These are phyloP conservation scores for Trichaptum fuscoviolaceum DNA, from an alignment of 768 basidiomycete genomes.

Conservation along the genomic window DNA sequence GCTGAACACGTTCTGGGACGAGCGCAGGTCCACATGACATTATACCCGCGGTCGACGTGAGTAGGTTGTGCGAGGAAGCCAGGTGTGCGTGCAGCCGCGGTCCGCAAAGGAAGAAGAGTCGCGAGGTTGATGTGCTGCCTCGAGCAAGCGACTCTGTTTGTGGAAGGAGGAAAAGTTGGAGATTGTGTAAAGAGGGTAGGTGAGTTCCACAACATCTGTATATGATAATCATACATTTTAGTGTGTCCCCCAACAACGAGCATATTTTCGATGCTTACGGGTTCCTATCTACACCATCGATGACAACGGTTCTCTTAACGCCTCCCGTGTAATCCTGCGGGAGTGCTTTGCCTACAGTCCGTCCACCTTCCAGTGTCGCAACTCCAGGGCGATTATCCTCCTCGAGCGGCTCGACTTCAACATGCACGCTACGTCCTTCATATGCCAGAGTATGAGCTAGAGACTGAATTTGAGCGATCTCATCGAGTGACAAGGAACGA, in stretches of 20 bases:
- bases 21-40: constrained; percentile 65
- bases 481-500: constrained; percentile 56
- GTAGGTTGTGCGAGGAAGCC: constrained; percentile 46
- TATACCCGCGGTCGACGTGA: constrained; percentile 51
- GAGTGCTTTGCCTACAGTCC: constrained; percentile 48
- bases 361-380: constrained; percentile 38
- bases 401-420: constrained; percentile 72
- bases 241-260: constrained; percentile 14
- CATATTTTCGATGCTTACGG: constrained; percentile 42
- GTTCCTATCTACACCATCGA: constrained; percentile 77
- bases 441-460: constrained; percentile 65
- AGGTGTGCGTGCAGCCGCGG: constrained; percentile 67
- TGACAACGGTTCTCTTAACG: constrained; percentile 73
- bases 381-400: constrained; percentile 23
- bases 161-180: constrained; percentile 67
- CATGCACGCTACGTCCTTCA: constrained; percentile 59
- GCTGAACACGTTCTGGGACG: constrained; percentile 62
- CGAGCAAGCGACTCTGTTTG: constrained; percentile 63
- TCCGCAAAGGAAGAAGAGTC: constrained; percentile 81
- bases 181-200: constrained; percentile 66
- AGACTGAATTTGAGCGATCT: constrained; percentile 56
- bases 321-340: constrained; percentile 73
- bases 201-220: constrained; percentile 80
- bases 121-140: constrained; percentile 55
- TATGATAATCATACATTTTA: constrained; percentile 9